Percentiles rank a stretch among this genome's conserved stretches.
Conservation (phyloP, 495 filamentous ascomycete species). For the Endocarpon pusillum region DNA sequence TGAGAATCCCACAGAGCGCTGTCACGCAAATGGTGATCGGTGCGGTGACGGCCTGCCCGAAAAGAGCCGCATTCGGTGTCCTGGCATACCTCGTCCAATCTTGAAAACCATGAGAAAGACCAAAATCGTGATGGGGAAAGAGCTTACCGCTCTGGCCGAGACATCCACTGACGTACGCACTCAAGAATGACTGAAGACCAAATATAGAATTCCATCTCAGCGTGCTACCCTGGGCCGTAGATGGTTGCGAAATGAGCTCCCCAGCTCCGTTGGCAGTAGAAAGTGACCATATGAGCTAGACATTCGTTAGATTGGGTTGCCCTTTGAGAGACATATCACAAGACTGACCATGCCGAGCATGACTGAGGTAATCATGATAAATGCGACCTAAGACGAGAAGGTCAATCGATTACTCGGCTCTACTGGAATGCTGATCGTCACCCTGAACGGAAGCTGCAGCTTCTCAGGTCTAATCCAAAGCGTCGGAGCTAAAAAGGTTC, state of each 20-base stretch:
- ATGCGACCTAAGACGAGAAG: too few relatives aligned
- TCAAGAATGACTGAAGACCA: slow-evolving; percentile 13
- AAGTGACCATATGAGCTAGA: too few relatives aligned
- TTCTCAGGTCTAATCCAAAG: slow-evolving; percentile 16
- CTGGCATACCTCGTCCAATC: slow-evolving; percentile 17
- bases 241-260: slow-evolving; percentile 8
- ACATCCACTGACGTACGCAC: slow-evolving; percentile 12
- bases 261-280: slow-evolving; percentile 12
- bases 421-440: slow-evolving; percentile 8
- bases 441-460: slow-evolving; percentile 11
- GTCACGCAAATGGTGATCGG: slow-evolving; percentile 22
- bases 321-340: too few relatives aligned
- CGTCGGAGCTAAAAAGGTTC: too few relatives aligned
- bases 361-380: too few relatives aligned
- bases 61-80: slow-evolving; percentile 11
- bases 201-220: slow-evolving; percentile 13
- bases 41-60: slow-evolving; percentile 16
- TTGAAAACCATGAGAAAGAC: too few relatives aligned
- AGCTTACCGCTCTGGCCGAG: too few relatives aligned
- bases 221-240: slow-evolving; percentile 5
- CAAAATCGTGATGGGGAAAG: too few relatives aligned
- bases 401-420: too few relatives aligned
- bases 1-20: too few relatives aligned
- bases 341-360: slow-evolving; percentile 14
- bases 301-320: too few relatives aligned